Evolutionary conservation across 1,139 yeast genomes (phyloP), one percentile per base, ranked within the genome.

Genomic region (Entelexis sorbosivorans): DNA sequence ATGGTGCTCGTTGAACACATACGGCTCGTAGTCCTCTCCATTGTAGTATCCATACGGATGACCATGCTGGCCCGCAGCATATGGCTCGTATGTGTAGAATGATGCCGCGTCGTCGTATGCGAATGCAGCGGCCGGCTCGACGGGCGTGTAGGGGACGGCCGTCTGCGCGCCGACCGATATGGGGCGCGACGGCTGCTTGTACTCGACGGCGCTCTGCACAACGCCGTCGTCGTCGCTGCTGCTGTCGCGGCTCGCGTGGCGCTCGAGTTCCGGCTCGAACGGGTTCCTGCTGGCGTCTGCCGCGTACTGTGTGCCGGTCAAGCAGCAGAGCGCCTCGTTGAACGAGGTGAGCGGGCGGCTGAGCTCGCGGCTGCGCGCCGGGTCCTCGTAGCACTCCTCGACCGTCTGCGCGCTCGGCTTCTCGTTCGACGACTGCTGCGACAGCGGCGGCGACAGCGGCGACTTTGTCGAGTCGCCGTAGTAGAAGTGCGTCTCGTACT

Each of bases 401-500:
- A 34, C 33, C 5, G 22, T 24, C 16, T 34, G 16, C 19, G 33
- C 3, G 19, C 16, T 10, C 14, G 47, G 16, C 33, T 44, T 34
- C 19, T 33, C 38, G 24, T 26, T 24, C 11, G 39, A 24, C 7
- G 14, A 8, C 16, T 33, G 35, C 24, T 5, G 20, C 24, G 24
- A 3, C 11, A 33, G 47, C 16, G 44, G 28, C 32, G n/a, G 5
- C 2, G 31, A 16, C 10, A 31, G 28, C 24, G 38, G 44, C n/a
- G 43, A 36, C 28, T 47, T 39, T 5, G 33, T 33, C 7, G 53
- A 28, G 24, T 51, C 51, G 3, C 51, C 51, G 24, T 34, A 39
- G 22, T 20, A 19, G 40, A 68, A 67, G 38, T 57, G 57, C 8
- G 56, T 50, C 32, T 65, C 63, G 49, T 64, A 59, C 45, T 38